phyloP scores from a whole-genome alignment of 371 early-diverging fungal genomes.

The Mucor irregularis region DNA sequence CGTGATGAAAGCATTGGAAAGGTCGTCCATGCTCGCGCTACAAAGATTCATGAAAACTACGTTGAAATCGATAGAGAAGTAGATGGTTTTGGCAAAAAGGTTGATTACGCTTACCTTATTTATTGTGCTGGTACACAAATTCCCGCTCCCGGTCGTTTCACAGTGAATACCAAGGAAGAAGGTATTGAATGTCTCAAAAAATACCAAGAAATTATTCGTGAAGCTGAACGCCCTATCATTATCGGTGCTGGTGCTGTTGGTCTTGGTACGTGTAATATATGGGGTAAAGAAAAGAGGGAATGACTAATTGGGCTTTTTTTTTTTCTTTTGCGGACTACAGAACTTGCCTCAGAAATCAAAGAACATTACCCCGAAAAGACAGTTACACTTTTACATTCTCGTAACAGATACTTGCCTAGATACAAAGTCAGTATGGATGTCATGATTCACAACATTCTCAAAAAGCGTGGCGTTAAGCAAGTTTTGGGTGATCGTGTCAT shows the following conservation, averaged over 20 bases:
- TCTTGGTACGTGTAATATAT: slow-evolving; percentile 35
- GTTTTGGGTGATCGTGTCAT: slow-evolving; percentile 51
- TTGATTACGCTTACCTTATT: slow-evolving; percentile 61
- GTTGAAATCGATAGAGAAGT: slow-evolving; percentile 58
- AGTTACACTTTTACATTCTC: slow-evolving; percentile 65
- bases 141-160: slow-evolving; percentile 53
- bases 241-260: slow-evolving; percentile 76
- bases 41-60: slow-evolving; percentile 45
- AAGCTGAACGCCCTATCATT: slow-evolving; percentile 51
- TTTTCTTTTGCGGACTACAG: slow-evolving; percentile 24
- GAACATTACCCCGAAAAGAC: slow-evolving; percentile 63
- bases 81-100: slow-evolving; percentile 44
- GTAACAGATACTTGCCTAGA: slow-evolving; percentile 51
- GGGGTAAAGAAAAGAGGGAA: too few species aligned
- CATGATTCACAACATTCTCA: slow-evolving; percentile 42
- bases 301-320: too few species aligned
- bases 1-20: slow-evolving; percentile 49
- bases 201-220: slow-evolving; percentile 50
- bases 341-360: slow-evolving; percentile 69
- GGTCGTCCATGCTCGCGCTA: slow-evolving; percentile 54
- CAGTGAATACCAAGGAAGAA: slow-evolving; percentile 42
- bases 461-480: slow-evolving; percentile 50
- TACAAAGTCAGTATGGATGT: slow-evolving; percentile 53
- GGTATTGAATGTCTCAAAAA: slow-evolving; percentile 43
- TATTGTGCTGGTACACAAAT: slow-evolving; percentile 57